Base-by-base conservation (phyloP, 2,329 filamentous ascomycete species). In the Myriosclerotinia scirpicola region DNA sequence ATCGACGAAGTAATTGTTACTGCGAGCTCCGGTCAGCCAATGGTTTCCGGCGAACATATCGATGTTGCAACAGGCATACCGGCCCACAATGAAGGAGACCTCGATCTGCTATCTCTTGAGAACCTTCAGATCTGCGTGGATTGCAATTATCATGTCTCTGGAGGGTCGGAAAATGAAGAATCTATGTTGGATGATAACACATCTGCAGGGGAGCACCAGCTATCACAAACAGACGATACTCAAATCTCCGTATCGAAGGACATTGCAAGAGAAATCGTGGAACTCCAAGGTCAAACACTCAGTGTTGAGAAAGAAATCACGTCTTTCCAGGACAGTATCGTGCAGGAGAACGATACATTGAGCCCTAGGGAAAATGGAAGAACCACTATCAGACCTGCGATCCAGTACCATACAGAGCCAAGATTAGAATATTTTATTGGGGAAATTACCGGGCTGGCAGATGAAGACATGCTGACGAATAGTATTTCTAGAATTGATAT, bases 401-500 rank as follows among this genome's bases (percentile, higher is more conserved):
- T n/a, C 9, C 8, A 38, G 9, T 26, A 15, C 54, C 54, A 17
- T 26, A 56, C 26, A 15, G 30, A 50, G 34, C 20, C 22, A 17
- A 34, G 26, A 61, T 61, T 17, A 34, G 34, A 44, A 48, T 46
- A 44, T 15, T 36, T 63, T 7, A 12, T 30, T 22, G 54, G 12
- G 52, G 40, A 36, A 38, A 54, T 22, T 15, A 56, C 26, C 20
- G 36, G 20, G 26, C n/a, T 42, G 40, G 40, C 26, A 12, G 40
- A n/a, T 52, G 17, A 50, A 58, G 58, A 48, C 36, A n/a, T 52
- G 26, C 64, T 59, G 56, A 70, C 68, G 66, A 70, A 60, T n/a
- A 40, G 59, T 58, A 17, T 59, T 52, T 44, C 26, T 63, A 67
- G 65, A 58, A 38, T 64, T 5, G 65, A 67, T 54, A 62, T 60